Evolutionary conservation across 2,329 filamentous ascomycete genomes (phyloP).

Genomic region (Acrodontium crateriforme): DNA sequence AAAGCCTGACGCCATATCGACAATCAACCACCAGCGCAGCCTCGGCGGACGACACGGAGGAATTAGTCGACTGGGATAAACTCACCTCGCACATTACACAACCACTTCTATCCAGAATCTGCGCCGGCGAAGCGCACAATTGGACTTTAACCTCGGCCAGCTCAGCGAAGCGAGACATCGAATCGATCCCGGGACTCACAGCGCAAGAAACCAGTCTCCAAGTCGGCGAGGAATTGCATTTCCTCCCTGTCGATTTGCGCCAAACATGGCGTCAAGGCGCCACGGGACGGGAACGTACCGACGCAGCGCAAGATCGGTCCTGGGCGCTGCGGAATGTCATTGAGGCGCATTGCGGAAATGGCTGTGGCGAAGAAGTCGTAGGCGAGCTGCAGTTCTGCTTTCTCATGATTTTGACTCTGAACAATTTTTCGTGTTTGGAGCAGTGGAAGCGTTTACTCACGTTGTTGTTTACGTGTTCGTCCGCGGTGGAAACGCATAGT

Average conservation of each 20-base stretch:
- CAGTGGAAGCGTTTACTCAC: slow-evolving; percentile 49
- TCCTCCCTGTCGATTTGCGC: slow-evolving; percentile 47
- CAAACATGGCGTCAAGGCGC: slow-evolving; percentile 49
- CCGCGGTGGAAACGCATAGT: slow-evolving; percentile 35
- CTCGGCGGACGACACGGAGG: slow-evolving; percentile 22
- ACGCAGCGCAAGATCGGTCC: slow-evolving; percentile 47
- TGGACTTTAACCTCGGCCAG: slow-evolving; percentile 47
- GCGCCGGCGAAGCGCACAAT: slow-evolving; percentile 30
- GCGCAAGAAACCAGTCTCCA: slow-evolving; percentile 18
- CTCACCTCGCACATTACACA: slow-evolving; percentile 38
- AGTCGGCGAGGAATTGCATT: slow-evolving; percentile 33
- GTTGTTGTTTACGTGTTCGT: slow-evolving; percentile 43
- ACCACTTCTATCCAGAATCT: slow-evolving; percentile 36
- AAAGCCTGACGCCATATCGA: slow-evolving; percentile 35
- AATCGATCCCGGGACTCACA: slow-evolving; percentile 45
- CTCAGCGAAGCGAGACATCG: slow-evolving; percentile 41
- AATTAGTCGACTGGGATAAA: slow-evolving; percentile 38
- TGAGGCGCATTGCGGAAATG: slow-evolving; percentile 25
- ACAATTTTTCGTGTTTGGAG: slow-evolving; percentile 52
- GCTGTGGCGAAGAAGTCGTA: slow-evolving; percentile 23
- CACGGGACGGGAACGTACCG: slow-evolving; percentile 47
- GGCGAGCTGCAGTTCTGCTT: slow-evolving; percentile 51
- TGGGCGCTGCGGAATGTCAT: slow-evolving; percentile 46
- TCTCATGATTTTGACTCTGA: slow-evolving; percentile 47
- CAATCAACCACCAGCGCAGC: slow-evolving; percentile 22